A percentile compares a stretch with the other conserved stretches of the same genome.
phyloP scores from a whole-genome alignment of 352 stramenopile species.

The Peronospora destructor region DNA sequence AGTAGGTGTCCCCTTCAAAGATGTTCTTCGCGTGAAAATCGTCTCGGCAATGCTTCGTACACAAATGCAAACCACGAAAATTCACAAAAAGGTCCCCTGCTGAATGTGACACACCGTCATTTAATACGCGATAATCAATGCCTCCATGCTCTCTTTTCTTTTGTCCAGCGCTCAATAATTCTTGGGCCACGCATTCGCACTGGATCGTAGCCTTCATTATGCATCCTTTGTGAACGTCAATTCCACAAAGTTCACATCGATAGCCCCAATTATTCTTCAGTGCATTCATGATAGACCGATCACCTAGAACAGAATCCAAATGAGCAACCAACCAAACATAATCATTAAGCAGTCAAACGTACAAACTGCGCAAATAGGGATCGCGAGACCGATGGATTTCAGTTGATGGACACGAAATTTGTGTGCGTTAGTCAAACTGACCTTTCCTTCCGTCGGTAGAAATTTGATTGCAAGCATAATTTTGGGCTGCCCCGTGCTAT shows the following conservation, averaged over 20 bases:
- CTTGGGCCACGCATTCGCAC: constrained; percentile 51
- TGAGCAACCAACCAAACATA: constrained; percentile 6
- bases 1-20: constrained; percentile 84
- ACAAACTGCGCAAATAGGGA: constrained; percentile 73
- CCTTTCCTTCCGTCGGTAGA: constrained; percentile 53
- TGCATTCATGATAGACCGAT: constrained; percentile 80
- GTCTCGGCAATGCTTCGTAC: constrained; percentile 74
- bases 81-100: constrained; percentile 65
- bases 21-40: constrained; percentile 82
- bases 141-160: constrained; percentile 29
- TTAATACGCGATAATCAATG: constrained; percentile 43
- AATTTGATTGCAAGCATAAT: constrained; percentile 77
- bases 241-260: constrained; percentile 68
- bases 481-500: constrained; percentile 46
- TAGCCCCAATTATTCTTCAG: constrained; percentile 77
- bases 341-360: constrained; percentile 14
- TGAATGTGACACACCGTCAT: constrained; percentile 29
- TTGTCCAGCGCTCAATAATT: constrained; percentile 17
- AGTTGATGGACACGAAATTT: constrained; percentile 85
- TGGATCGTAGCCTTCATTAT: constrained; percentile 85
- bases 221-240: constrained; percentile 81
- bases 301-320: constrained; percentile 29
- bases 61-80: constrained; percentile 76
- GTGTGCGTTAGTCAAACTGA: constrained; percentile 58
- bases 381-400: constrained; percentile 77